These are phyloP conservation scores for Millerozyma acaciae DNA, from an alignment of 805 yeast genomes.

Conservation along the genomic window DNA sequence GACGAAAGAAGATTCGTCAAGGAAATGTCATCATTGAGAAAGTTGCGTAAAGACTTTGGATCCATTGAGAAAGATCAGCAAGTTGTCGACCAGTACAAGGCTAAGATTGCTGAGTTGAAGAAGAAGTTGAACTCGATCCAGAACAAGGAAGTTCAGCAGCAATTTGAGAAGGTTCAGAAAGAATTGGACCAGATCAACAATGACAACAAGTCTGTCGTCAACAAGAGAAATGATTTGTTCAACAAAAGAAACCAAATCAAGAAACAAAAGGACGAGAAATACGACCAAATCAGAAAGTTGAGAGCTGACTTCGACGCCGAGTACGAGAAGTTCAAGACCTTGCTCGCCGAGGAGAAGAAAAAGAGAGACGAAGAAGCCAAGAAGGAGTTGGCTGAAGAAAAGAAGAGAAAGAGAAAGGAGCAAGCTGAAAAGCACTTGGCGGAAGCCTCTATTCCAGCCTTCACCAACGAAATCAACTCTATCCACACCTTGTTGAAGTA, in stretches of 20 bases:
- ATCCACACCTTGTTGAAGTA: slow-evolving; percentile 68
- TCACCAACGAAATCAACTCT: slow-evolving; percentile 68
- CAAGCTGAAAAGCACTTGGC: slow-evolving; percentile 63
- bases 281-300: slow-evolving; percentile 61
- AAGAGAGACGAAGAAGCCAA: slow-evolving; percentile 69
- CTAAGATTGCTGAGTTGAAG: slow-evolving; percentile 72
- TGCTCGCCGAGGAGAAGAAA: slow-evolving; percentile 64
- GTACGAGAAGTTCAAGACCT: slow-evolving; percentile 64
- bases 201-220: slow-evolving; percentile 56
- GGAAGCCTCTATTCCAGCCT: slow-evolving; percentile 80
- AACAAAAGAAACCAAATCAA: slow-evolving; percentile 64
- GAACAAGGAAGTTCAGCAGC: slow-evolving; percentile 60
- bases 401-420: slow-evolving; percentile 50
- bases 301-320: slow-evolving; percentile 74
- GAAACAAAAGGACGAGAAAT: slow-evolving; percentile 65
- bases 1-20: slow-evolving; percentile 84
- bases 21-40: slow-evolving; percentile 81
- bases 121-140: slow-evolving; percentile 55
- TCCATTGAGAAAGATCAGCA: slow-evolving; percentile 71
- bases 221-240: slow-evolving; percentile 61
- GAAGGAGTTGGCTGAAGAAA: slow-evolving; percentile 46
- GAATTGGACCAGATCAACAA: slow-evolving; percentile 64
- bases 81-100: slow-evolving; percentile 74
- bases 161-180: slow-evolving; percentile 66
- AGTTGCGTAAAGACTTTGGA: slow-evolving; percentile 73